Evolutionary conservation across 352 stramenopile genomes (phyloP).

Genomic region (Phytophthora gonapodyides): DNA sequence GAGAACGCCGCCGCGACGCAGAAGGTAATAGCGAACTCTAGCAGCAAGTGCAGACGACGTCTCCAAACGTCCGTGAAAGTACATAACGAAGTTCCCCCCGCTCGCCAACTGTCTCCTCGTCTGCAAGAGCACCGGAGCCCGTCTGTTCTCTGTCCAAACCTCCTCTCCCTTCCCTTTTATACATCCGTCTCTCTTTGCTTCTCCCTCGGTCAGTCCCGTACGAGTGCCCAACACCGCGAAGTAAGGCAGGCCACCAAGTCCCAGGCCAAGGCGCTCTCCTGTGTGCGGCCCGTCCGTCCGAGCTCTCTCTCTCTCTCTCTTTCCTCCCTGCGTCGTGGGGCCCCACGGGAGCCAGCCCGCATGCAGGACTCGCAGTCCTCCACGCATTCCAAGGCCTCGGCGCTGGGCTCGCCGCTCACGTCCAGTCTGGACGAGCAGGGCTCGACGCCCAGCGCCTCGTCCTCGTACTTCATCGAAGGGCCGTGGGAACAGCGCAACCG

Average conservation of each 20-base stretch:
- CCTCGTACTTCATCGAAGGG: constrained; percentile 76
- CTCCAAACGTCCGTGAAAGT: too few relatives aligned
- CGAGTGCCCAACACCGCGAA: too few relatives aligned
- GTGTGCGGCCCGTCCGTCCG: background rate
- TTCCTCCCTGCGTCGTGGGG: background rate
- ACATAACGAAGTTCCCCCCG: background rate
- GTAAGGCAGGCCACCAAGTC: constrained; percentile 4
- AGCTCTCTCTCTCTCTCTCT: background rate
- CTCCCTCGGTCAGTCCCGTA: constrained; percentile 5
- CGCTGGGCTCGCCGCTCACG: constrained; percentile 40
- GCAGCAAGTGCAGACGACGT: too few relatives aligned
- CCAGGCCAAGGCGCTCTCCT: constrained; percentile 1
- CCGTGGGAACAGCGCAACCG: constrained; percentile 79
- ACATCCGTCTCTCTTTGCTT: constrained; percentile 26
- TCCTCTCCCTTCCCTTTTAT: constrained; percentile 12
- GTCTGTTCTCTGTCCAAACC: constrained; percentile 11
- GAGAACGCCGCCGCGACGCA: too few relatives aligned
- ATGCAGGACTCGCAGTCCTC: constrained; percentile 55
- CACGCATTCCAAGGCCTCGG: constrained; percentile 57
- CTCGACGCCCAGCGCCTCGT: constrained; percentile 54
- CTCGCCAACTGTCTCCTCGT: background rate
- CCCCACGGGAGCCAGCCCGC: constrained; percentile 4
- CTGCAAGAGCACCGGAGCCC: constrained; percentile 9
- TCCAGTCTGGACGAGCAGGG: constrained; percentile 43
- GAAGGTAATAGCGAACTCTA: too few relatives aligned